Evolutionary conservation across 108 stramenopile genomes (phyloP), one percentile per base, ranked within the genome.

Genomic region (Discostella stelligeroides): DNA sequence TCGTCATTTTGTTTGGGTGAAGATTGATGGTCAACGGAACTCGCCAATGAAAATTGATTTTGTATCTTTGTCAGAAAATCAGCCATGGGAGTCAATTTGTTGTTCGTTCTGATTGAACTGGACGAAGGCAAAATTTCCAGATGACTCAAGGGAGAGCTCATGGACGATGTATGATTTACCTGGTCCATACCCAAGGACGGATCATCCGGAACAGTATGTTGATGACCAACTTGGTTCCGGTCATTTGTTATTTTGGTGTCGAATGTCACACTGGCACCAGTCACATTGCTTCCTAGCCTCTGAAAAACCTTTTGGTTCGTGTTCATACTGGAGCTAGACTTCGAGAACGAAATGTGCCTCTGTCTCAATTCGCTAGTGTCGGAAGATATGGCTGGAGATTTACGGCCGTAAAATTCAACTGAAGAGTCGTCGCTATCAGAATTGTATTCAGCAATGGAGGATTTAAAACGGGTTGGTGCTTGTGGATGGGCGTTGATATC

Each of bases 361-460:
- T 49, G 14, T 6, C 49, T 65, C 10, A 8, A 38, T 28, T 50
- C 64, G 34, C n/a, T 65, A 17, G 27, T 38, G 21, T 38, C 28
- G 38, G n/a, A 40, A 6, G 47, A 53, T 37, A 51, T 38, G 28
- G n/a, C 25, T 37, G 59, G 48, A 0, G 47, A 46, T 45, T 60
- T 68, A 59, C 75, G 39, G 17, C 67, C 66, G 56, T 70, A 70
- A 63, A 68, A 46, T 30, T 70, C 68, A 17, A 70, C 40, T 17
- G 76, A 77, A 39, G 68, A 70, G 48, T 77, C 76, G 29, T 77
- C 76, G 65, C 76, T 77, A 46, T 77, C 68, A 18, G 38, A 59
- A 53, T 37, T 65, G 1, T 18, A 1, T 27, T 54, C 21, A 6
- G 24, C 15, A 30, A 18, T 27, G 53, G 25, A 2, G 21, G 30